Evolutionary conservation across 441 rosid species (phyloP), one percentile per base, ranked within the genome.

Genomic region (Francoa sonchifolia): DNA sequence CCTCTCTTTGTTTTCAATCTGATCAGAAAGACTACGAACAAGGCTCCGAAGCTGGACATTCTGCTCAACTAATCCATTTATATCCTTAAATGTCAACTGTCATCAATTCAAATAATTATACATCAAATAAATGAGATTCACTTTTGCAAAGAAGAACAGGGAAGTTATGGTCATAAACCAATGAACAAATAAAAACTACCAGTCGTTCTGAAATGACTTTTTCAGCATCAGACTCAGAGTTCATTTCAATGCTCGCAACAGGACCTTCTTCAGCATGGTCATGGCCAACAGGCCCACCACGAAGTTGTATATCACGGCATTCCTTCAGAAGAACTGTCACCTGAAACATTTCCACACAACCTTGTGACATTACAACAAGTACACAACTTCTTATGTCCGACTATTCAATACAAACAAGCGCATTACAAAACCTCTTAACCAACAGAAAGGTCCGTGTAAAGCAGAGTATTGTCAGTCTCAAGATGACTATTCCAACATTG

Each of bases 61-160:
- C 73, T 81, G 96, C 77, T 83, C 99, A 54, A 92, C 94, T 53
- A 92, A 66, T 59, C 94, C 96, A 61, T 73, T 83, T 68, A 92
- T 86, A 55, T 92, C 95, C 73, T 72, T 83, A 68, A 80, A 92
- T 39, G 83, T 92, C 61, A 90, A 52, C 98, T 90, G 80, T 38
- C 19, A 56, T 52, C 16, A n/a, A 21, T 6, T 2, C 25, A 21
- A 21, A 21, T 21, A 2, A 61, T 29, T 39, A 33, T 46, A 60
- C 23, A 42, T 47, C 36, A 26, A 50, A 16, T 47, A 37, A 47
- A 20, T 20, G 52, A 13, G 27, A 49, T 17, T 11, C 35, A 38
- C 2, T 30, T 21, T 10, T 13, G 31, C 40, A 31, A 44, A 28
- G 2, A 10, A 42, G 39, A 44, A 35, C 15, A 3, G n/a, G 31